Evolutionary conservation across 225 moss, liverwort and hornwort genomes (phyloP).

Genomic region (Polytrichum commune): DNA sequence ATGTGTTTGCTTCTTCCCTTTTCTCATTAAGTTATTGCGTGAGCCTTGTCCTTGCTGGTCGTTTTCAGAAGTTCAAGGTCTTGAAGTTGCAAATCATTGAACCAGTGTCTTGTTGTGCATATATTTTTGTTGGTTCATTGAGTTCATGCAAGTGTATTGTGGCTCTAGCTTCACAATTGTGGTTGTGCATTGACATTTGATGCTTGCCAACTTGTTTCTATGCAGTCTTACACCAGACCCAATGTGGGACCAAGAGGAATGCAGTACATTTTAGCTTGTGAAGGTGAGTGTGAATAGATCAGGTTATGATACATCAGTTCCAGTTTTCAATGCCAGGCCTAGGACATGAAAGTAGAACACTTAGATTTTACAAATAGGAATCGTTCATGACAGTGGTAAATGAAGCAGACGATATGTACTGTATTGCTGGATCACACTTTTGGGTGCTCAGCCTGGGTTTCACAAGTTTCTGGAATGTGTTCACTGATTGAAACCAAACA

Average conservation of each 20-base stretch:
- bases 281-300: background rate
- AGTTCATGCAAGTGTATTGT: background rate
- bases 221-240: background rate
- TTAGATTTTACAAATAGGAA: background rate
- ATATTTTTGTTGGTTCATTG: background rate
- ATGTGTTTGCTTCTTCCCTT: too few relatives aligned
- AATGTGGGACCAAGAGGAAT: background rate
- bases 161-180: background rate
- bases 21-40: too few relatives aligned
- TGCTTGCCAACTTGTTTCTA: background rate
- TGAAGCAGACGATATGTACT: background rate
- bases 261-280: background rate
- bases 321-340: background rate
- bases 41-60: too few relatives aligned
- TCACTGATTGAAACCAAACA: slow-evolving; percentile 3
- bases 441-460: background rate
- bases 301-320: background rate
- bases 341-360: background rate
- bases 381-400: background rate
- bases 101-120: background rate
- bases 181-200: background rate
- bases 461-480: background rate
- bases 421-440: background rate
- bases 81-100: too few relatives aligned
- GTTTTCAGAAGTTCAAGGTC: too few relatives aligned